Evolutionary conservation across 1,284 basidiomycete genomes (phyloP).

Genomic region (Xanthoconium separans): DNA sequence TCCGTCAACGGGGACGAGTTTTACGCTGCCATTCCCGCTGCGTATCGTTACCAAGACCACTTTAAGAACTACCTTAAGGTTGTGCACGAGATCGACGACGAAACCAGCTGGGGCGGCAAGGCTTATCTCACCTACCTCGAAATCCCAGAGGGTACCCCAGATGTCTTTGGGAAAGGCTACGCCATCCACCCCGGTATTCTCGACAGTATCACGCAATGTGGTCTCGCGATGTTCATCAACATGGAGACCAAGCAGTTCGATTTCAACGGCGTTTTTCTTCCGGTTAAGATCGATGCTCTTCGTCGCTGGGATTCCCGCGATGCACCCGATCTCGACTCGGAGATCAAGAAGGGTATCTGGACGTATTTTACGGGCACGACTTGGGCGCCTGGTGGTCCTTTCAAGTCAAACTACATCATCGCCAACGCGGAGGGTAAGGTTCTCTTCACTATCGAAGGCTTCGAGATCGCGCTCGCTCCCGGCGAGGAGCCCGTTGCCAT

Average conservation of each 20-base stretch:
- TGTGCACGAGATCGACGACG: conserved; percentile 28
- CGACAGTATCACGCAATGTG: conserved; percentile 33
- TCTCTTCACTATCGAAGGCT: conserved; percentile 31
- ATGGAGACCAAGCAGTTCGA: conserved; percentile 33
- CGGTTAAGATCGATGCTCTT: conserved; percentile 28
- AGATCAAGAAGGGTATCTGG: conserved; percentile 31
- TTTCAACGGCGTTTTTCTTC: conserved; percentile 32
- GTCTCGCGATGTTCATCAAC: conserved; percentile 32
- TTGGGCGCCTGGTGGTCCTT: conserved; percentile 28
- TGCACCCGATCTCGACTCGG: conserved; percentile 21
- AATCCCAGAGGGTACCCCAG: conserved; percentile 22
- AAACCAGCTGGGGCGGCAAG: conserved; percentile 25
- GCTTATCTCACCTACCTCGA: conserved; percentile 28
- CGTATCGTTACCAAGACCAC: conserved; percentile 25
- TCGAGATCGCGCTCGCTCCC: conserved; percentile 30
- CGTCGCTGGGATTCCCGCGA: conserved; percentile 31
- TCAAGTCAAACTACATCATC: conserved; percentile 29
- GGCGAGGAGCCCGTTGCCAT: conserved; percentile 26
- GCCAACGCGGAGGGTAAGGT: conserved; percentile 29
- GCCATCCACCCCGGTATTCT: conserved; percentile 30
- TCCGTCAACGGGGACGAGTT: conserved; percentile 26
- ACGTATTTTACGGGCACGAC: conserved; percentile 23
- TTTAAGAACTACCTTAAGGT: conserved; percentile 29
- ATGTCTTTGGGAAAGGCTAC: conserved; percentile 31
- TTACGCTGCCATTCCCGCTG: conserved; percentile 24